Evolutionary conservation across 2,329 filamentous ascomycete species (phyloP).

Genomic region (Colletotrichum sp.): DNA sequence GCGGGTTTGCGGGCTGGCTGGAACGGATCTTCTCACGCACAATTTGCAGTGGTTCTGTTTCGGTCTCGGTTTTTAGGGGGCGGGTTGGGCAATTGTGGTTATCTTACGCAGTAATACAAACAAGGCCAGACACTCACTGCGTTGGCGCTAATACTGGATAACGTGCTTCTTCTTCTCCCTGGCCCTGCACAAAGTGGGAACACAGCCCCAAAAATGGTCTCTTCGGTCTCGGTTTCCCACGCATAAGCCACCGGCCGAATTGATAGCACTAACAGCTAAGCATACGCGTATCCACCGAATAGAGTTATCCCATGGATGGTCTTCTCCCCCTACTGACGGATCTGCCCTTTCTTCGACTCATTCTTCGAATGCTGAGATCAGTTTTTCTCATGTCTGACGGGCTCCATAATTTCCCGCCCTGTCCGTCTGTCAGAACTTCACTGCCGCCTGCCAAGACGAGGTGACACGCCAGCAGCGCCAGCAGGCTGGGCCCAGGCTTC

Average conservation of each 20-base stretch:
- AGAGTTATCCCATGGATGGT: not conserved
- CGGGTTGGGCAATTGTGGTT: not conserved
- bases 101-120: not conserved
- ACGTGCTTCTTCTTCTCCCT: not conserved
- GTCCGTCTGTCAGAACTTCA: not conserved
- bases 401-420: not conserved
- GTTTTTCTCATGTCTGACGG: not conserved
- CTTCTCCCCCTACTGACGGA: not conserved
- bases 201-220: not conserved
- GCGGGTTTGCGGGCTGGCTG: not conserved
- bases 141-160: not conserved
- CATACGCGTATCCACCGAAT: constrained; percentile 2
- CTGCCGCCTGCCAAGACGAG: not conserved
- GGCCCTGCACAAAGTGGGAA: not conserved
- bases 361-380: not conserved
- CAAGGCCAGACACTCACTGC: not conserved
- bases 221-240: constrained; percentile 14
- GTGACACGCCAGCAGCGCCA: not conserved
- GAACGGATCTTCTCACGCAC: not conserved
- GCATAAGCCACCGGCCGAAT: not conserved
- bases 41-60: not conserved
- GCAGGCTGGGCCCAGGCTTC: not conserved
- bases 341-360: not conserved
- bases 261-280: not conserved
- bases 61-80: constrained; percentile 4